These are phyloP conservation scores for Penicillium silybi DNA, from an alignment of 495 filamentous ascomycete species.

Conservation along the genomic window DNA sequence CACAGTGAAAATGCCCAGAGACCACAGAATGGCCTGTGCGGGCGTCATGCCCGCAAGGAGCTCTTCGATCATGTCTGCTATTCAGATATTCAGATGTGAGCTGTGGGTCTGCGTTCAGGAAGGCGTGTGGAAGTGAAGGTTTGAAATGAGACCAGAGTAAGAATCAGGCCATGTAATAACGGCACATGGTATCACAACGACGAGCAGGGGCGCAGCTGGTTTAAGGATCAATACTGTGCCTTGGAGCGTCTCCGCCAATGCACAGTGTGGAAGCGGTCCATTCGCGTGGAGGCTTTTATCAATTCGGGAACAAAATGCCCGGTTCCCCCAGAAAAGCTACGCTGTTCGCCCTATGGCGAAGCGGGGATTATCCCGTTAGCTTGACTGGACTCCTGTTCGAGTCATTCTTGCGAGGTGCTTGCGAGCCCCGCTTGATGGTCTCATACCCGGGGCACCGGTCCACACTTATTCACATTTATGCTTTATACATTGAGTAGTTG, in stretches of 20 bases:
- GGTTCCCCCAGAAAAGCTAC: conserved; percentile 1
- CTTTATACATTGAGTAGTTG: not conserved
- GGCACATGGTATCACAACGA: not conserved
- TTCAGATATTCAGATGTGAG: not conserved
- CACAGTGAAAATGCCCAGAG: conserved; percentile 23
- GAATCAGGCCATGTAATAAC: not conserved
- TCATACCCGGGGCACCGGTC: conserved; percentile 3
- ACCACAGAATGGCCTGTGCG: conserved; percentile 20
- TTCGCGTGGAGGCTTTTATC: not conserved
- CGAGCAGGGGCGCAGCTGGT: not conserved
- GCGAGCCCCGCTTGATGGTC: conserved; percentile 26
- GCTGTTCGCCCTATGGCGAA: conserved; percentile 1
- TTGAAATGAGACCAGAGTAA: not conserved
- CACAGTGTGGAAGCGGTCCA: conserved; percentile 3
- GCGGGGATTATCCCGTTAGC: conserved; percentile 3
- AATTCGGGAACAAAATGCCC: conserved; percentile 4
- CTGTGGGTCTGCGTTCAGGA: not conserved
- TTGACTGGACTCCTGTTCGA: conserved; percentile 12
- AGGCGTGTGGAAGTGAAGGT: not conserved
- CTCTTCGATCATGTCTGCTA: conserved; percentile 35
- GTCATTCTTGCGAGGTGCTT: conserved; percentile 34
- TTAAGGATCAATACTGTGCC: not conserved
- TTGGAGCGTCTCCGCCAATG: not conserved
- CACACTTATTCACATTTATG: not conserved
- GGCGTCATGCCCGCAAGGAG: conserved; percentile 25